phyloP scores from a whole-genome alignment of 768 basidiomycete genomes.

The Lyophyllum atratum region DNA sequence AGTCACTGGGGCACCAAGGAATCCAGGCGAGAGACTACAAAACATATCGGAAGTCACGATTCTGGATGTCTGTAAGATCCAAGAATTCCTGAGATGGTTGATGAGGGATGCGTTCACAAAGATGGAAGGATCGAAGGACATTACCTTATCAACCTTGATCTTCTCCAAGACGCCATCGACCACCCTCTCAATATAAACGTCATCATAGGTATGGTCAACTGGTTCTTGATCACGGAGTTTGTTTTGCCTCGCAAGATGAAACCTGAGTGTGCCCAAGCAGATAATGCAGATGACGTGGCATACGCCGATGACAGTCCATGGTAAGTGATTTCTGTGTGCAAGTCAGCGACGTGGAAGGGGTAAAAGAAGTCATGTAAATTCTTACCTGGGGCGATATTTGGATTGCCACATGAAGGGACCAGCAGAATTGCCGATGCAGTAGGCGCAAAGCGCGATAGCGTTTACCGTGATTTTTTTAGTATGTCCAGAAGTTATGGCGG shows the following conservation, averaged over 20 bases:
- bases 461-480: constrained; percentile 73
- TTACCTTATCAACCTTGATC: constrained; percentile 70
- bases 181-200: constrained; percentile 60
- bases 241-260: constrained; percentile 67
- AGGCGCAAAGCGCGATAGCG: constrained; percentile 73
- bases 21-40: constrained; percentile 34
- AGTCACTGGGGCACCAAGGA: background rate
- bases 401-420: constrained; percentile 80
- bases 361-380: background rate
- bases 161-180: constrained; percentile 53
- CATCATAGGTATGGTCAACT: constrained; percentile 53
- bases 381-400: constrained; percentile 63
- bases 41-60: constrained; percentile 74
- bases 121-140: constrained; percentile 8
- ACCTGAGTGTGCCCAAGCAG: constrained; percentile 33
- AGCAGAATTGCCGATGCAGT: constrained; percentile 63
- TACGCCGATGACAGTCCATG: constrained; percentile 75
- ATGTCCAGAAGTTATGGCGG: constrained; percentile 66
- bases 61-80: constrained; percentile 74
- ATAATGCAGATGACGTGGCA: constrained; percentile 58
- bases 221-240: constrained; percentile 61
- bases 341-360: background rate
- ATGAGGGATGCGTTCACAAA: background rate
- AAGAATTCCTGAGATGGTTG: constrained; percentile 54
- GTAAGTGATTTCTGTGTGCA: constrained; percentile 59